Evolutionary conservation across 176 grass and related monocot genomes (phyloP), one percentile per base, ranked within the genome.

Genomic region (Bonia amplexicaulis): DNA sequence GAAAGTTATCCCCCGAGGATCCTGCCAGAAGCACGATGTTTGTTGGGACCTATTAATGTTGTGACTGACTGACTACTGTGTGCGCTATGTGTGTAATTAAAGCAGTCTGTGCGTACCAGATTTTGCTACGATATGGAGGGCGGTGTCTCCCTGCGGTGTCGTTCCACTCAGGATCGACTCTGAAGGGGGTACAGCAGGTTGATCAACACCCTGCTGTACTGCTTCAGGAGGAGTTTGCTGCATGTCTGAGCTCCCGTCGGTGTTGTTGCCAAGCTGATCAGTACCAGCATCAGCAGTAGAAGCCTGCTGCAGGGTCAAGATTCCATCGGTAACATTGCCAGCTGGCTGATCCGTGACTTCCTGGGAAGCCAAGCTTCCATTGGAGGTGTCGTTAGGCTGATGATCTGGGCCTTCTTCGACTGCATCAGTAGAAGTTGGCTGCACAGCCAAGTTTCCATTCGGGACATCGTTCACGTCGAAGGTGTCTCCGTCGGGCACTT

Each of bases 51-150:
- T 12, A 45, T 45, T 45, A 9, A 12, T 45, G 44, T 11, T 11
- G 42, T 44, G 42, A 9, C 42, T 44, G 11, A 45, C 44, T 45
- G 44, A 37, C 35, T 37, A 37, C 35, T 37, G 35, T 45, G 44
- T 2, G 44, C 44, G 0, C 9, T 45, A 8, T 45, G 12, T 45
- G 44, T 45, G 44, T 45, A 11, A n/a, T n/a, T n/a, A n/a, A n/a
- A 45, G 44, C 9, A 11, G 44, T 45, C 9, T 45, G 12, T 45
- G 44, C 44, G 9, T 75, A 75, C 73, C 73, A 39, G 73, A 75
- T 55, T 31, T 73, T 51, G 49, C 73, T 37, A 77, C 7, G 6
- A 77, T 29, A 7, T 75, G 72, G 52, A 75, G 72, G 27, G 49
- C 72, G 27, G 49, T 75, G 49, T 75, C 72, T 6, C 72, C 72